These are phyloP conservation scores for Ceratocystis harringtonii DNA, from an alignment of 2,329 filamentous ascomycete species.

Conservation along the genomic window DNA sequence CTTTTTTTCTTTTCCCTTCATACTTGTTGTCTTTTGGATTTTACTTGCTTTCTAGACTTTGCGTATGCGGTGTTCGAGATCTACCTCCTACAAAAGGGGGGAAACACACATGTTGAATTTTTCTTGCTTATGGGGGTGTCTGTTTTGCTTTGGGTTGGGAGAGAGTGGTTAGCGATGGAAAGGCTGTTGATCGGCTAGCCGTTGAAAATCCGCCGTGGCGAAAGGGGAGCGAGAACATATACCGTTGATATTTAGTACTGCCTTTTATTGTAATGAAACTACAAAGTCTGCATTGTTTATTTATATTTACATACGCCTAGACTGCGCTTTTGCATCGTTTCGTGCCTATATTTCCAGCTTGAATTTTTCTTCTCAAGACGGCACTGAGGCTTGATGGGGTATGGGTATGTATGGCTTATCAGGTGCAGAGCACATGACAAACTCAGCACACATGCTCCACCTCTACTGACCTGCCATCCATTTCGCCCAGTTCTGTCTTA, in stretches of 20 bases:
- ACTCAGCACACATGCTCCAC: conserved; percentile 58
- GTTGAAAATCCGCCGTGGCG: not conserved
- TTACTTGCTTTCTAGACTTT: not conserved
- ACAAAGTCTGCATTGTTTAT: conserved; percentile 16
- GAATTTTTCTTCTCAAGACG: not conserved
- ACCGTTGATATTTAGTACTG: not conserved
- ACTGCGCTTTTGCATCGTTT: not conserved
- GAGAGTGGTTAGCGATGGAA: not conserved
- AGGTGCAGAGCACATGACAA: not conserved
- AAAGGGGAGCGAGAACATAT: not conserved
- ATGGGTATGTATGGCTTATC: too few species aligned
- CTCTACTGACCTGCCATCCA: conserved; percentile 43
- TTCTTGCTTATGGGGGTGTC: not conserved
- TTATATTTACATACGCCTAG: conserved; percentile 12
- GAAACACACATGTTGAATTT: not conserved
- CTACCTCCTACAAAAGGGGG: not conserved
- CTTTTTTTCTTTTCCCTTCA: not conserved
- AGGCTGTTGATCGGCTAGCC: not conserved
- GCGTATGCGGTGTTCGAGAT: not conserved
- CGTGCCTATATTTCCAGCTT: not conserved
- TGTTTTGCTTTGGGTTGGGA: not conserved
- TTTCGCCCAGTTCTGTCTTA: conserved; percentile 61
- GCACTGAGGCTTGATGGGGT: not conserved
- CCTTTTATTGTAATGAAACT: conserved; percentile 5
- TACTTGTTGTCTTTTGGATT: not conserved